Base-by-base conservation (phyloP, 2,329 filamentous ascomycete genomes). In the Pyricularia sp. region DNA sequence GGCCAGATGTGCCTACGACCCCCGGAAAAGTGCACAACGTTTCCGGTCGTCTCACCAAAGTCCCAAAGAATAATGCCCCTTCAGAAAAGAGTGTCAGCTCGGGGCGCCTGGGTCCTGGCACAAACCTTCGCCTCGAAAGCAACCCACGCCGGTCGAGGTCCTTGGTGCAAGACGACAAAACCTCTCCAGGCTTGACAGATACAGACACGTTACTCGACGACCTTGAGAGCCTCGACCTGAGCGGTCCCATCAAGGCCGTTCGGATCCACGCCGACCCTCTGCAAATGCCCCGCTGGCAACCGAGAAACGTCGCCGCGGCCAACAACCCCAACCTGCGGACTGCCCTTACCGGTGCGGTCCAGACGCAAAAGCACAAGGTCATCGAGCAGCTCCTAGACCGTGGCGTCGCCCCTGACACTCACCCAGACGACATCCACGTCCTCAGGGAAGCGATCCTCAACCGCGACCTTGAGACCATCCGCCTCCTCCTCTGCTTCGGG, bases 331-430 rank as follows among this genome's bases (percentile, higher is more conserved):
- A 78, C 63, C 73, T 82, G 68, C 80, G 76, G 69, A 72, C 76
- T 2, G 78, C 82, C 2, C 75, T 87, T 0, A 70, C 82, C 1
- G 78, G 79, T 7, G 84, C 84, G 3, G 78, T 87, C 13, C 79
- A 82, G n/a, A 76, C 77, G 44, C 80, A 77, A 69, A 85, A 87
- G 68, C 81, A 84, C 70, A 81, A 81, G 69, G 72, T 83, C 44
- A 73, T 85, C 1, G 80, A 84, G 72, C 81, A 85, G 70, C 75
- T 87, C 7, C 77, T 87, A 3, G 82, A 86, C 68, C 79, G 81
- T 6, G 84, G 84, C 59, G 82, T 83, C 12, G 76, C 82, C 22
- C 76, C 83, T 6, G 79, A 83, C 65, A 77, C 77, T 1, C 77
- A 77, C 0, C 67, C 75, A 0, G 79, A 83, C 0, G 71, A 78